Evolutionary conservation across 768 basidiomycete genomes (phyloP).

Genomic region (Mycena amicta): DNA sequence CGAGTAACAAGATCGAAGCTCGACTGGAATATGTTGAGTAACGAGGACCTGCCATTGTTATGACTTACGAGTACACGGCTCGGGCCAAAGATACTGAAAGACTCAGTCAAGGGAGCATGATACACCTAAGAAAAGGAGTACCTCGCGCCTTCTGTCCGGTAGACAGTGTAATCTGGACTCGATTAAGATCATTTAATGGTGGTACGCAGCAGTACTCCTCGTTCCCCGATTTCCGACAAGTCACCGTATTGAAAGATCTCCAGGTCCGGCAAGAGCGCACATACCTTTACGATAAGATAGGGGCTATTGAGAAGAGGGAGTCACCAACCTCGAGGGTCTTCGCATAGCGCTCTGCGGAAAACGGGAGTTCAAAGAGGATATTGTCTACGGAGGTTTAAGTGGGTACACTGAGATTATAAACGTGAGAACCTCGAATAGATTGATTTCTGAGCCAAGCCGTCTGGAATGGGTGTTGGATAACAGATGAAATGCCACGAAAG

Average conservation of each 20-base stretch:
- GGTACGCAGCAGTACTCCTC: constrained; percentile 52
- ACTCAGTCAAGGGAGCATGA: constrained; percentile 5
- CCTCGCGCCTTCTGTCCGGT: constrained; percentile 17
- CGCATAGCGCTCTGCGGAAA: constrained; percentile 54
- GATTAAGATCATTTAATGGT: neutral
- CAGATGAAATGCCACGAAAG: constrained; percentile 41
- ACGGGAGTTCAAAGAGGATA: constrained; percentile 27
- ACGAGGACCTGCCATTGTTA: neutral
- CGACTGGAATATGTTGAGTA: constrained; percentile 52
- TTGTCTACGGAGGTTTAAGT: constrained; percentile 33
- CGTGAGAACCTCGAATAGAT: constrained; percentile 41
- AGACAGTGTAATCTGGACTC: constrained; percentile 36
- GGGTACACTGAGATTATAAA: neutral
- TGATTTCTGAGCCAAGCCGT: constrained; percentile 61
- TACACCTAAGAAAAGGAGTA: neutral
- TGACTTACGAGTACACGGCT: constrained; percentile 55
- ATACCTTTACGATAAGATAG: constrained; percentile 35
- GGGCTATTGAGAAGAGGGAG: neutral
- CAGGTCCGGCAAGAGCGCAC: constrained; percentile 71
- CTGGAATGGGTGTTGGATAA: constrained; percentile 15
- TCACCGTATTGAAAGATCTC: constrained; percentile 88
- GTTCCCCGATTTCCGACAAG: constrained; percentile 83
- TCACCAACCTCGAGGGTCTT: constrained; percentile 40
- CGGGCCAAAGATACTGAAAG: constrained; percentile 71
- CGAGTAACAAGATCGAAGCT: constrained; percentile 78